phyloP scores from a whole-genome alignment of 352 stramenopile species.

The Phytophthora cactorum region DNA sequence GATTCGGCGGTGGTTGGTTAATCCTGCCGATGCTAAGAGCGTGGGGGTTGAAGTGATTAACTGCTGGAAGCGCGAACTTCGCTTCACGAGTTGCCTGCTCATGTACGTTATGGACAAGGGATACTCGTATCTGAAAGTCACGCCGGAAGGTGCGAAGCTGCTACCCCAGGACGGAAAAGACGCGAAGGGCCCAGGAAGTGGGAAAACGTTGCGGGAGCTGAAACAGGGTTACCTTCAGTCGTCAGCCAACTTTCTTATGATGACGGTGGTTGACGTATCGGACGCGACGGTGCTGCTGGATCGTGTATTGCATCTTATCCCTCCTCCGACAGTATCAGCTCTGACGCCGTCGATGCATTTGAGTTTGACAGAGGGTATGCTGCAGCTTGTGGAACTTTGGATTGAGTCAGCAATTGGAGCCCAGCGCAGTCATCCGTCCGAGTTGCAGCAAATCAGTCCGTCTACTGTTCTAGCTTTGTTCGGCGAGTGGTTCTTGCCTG shows the following conservation, averaged over 20 bases:
- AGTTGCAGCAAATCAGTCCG: conserved; percentile 75
- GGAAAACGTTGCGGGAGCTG: conserved; percentile 59
- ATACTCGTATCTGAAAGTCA: conserved; percentile 76
- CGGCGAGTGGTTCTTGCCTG: conserved; percentile 86
- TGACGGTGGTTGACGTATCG: conserved; percentile 54
- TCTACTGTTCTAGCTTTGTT: conserved; percentile 87
- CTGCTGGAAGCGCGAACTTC: conserved; percentile 87
- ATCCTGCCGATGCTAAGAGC: conserved; percentile 57
- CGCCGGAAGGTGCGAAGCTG: conserved; percentile 58
- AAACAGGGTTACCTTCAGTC: conserved; percentile 79
- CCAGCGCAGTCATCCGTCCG: conserved; percentile 55
- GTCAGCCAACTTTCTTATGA: conserved; percentile 74
- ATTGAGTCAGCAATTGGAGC: conserved; percentile 81
- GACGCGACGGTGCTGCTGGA: conserved; percentile 83
- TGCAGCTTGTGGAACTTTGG: conserved; percentile 82
- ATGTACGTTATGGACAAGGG: conserved; percentile 85
- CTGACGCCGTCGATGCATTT: conserved; percentile 71
- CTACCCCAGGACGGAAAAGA: conserved; percentile 53
- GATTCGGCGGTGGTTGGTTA: conserved; percentile 82
- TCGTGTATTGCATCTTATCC: conserved; percentile 82
- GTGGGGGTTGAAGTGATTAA: conserved; percentile 76
- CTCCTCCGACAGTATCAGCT: conserved; percentile 67
- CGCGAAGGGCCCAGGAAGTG: conserved; percentile 25
- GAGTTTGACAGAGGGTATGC: conserved; percentile 76
- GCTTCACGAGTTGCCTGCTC: conserved; percentile 79